Conservation (phyloP, 371 early-diverging fungal species). For the Encephalitozoon intestinalis region DNA sequence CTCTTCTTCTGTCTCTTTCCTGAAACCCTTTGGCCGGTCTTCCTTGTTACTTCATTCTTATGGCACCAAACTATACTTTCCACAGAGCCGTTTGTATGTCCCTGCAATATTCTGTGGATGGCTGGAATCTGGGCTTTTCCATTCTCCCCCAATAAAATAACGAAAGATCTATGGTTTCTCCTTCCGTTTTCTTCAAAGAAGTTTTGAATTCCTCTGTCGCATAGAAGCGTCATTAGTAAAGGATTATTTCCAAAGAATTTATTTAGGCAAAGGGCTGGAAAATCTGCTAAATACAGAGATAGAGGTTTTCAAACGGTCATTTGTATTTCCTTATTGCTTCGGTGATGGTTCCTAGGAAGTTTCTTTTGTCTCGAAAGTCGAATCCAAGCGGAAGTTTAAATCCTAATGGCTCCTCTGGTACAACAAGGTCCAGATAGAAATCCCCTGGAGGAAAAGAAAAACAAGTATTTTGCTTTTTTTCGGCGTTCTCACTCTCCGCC, state of each 20-base stretch:
- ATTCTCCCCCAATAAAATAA: slow-evolving; percentile 46
- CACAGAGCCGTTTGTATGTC: slow-evolving; percentile 14
- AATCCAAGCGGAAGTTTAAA: slow-evolving; percentile 14
- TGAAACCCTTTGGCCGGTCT: slow-evolving; percentile 13
- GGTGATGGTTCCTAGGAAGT: slow-evolving; percentile 1
- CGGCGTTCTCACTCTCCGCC: not conserved
- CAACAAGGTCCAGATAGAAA: not conserved
- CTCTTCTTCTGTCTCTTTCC: not conserved
- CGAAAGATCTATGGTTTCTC: slow-evolving; percentile 48
- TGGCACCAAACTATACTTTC: slow-evolving; percentile 50
- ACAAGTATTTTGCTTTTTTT: not conserved
- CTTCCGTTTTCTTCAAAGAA: slow-evolving; percentile 24
- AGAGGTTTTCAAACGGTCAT: not conserved
- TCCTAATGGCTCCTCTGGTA: not conserved
- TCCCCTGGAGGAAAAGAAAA: slow-evolving; percentile 5
- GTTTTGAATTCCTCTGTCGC: not conserved
- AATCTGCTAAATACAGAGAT: not conserved
- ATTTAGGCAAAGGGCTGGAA: not conserved
- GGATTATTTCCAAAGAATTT: not conserved
- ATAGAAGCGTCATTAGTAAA: not conserved
- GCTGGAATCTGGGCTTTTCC: slow-evolving; percentile 28
- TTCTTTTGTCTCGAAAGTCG: slow-evolving; percentile 1
- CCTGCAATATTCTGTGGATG: slow-evolving; percentile 36
- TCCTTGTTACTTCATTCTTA: slow-evolving; percentile 42
- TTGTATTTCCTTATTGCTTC: not conserved